Percentiles rank a stretch among this genome's conserved stretches.
Evolutionary conservation across 2,329 filamentous ascomycete genomes (phyloP).

Genomic region (Diplodia seriata): DNA sequence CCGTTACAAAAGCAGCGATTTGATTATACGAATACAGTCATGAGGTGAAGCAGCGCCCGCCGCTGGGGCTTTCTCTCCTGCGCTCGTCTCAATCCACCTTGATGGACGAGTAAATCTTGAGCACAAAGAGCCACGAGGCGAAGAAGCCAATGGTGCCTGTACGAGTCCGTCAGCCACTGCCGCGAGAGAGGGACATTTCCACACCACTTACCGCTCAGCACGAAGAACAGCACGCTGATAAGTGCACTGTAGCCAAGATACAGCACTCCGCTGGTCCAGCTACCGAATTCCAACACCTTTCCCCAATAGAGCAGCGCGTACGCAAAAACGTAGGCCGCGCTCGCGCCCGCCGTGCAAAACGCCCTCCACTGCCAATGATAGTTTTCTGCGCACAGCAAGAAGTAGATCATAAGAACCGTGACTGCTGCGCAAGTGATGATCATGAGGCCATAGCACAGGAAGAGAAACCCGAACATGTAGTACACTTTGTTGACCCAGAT

Average conservation of each 20-base stretch:
- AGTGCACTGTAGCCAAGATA: conserved; percentile 93
- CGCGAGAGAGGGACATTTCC: neutral
- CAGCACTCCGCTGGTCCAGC: conserved; percentile 83
- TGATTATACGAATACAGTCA: conserved; percentile 28
- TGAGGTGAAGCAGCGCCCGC: conserved; percentile 7
- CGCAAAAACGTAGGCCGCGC: conserved; percentile 87
- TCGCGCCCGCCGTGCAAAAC: conserved; percentile 90
- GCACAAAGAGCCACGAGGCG: conserved; percentile 90
- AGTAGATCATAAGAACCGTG: conserved; percentile 94
- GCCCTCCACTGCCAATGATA: conserved; percentile 99
- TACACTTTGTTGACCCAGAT: conserved; percentile 99
- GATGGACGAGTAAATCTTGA: conserved; percentile 95
- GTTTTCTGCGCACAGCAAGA: conserved; percentile 93
- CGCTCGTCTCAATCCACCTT: conserved; percentile 77
- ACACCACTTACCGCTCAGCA: conserved; percentile 80
- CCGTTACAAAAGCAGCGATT: conserved; percentile 39
- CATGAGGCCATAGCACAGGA: conserved; percentile 97
- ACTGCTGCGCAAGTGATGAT: conserved; percentile 92
- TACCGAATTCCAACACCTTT: conserved; percentile 83
- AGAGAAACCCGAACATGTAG: conserved; percentile 99
- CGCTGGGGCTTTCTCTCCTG: neutral
- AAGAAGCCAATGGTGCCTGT: conserved; percentile 94
- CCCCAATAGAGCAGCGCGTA: conserved; percentile 92
- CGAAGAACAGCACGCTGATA: conserved; percentile 89
- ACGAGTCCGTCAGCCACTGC: neutral